A percentile compares a stretch with the other conserved stretches of the same genome.
Evolutionary conservation across 116 monocot species (phyloP).

Genomic region (Iris pallida): DNA sequence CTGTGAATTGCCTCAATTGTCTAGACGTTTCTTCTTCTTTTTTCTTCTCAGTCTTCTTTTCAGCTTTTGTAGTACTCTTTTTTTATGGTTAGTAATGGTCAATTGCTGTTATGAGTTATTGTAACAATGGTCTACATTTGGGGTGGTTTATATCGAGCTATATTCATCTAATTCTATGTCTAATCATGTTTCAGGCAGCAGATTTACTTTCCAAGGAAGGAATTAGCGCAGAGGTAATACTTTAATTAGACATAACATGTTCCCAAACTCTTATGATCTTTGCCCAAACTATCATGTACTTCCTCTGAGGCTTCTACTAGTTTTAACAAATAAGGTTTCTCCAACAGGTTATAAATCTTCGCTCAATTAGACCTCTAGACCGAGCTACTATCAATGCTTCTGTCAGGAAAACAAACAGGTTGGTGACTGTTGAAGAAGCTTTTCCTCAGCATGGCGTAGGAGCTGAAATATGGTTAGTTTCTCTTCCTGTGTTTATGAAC

Average conservation of each 20-base stretch:
- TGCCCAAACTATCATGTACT: neutral
- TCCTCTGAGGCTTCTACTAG: neutral
- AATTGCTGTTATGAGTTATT: no score
- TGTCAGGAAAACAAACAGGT: conserved; percentile 70
- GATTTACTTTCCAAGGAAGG: conserved; percentile 86
- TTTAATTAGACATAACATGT: neutral
- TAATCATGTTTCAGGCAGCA: conserved; percentile 57
- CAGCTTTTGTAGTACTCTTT: no score
- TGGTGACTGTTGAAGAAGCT: conserved; percentile 76
- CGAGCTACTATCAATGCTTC: conserved; percentile 66
- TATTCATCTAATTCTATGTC: neutral
- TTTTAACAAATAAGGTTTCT: neutral
- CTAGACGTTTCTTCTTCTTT: no score
- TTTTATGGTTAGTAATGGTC: no score
- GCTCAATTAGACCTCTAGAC: conserved; percentile 71
- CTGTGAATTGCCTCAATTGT: no score
- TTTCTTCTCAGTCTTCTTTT: no score
- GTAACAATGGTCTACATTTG: no score
- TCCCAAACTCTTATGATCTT: neutral
- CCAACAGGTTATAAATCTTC: conserved; percentile 68
- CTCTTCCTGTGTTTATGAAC: neutral
- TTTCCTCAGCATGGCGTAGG: conserved; percentile 77
- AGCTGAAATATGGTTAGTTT: conserved; percentile 73
- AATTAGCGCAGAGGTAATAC: conserved; percentile 74
- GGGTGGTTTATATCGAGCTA: no score